These are phyloP conservation scores for Galerina sulciceps DNA, from an alignment of 768 basidiomycete species.

Conservation along the genomic window DNA sequence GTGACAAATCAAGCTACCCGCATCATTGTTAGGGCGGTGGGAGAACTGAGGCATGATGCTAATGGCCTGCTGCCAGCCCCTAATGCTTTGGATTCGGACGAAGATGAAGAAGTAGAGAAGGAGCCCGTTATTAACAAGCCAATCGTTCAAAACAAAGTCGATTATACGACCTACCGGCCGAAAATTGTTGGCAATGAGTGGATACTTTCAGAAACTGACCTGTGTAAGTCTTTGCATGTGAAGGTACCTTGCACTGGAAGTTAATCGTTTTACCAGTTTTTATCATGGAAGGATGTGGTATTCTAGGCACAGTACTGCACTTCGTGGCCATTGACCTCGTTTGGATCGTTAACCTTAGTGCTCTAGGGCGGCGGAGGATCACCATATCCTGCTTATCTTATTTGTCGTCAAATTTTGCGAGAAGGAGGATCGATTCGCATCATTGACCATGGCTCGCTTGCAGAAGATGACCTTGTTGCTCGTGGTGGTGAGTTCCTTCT, in stretches of 20 bases:
- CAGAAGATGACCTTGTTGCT: conserved; percentile 41
- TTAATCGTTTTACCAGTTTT: conserved; percentile 40
- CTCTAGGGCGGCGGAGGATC: conserved; percentile 62
- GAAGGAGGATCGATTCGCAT: conserved; percentile 50
- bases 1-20: conserved; percentile 53
- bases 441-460: conserved; percentile 45
- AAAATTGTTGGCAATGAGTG: conserved; percentile 44
- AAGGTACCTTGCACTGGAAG: too few relatives aligned
- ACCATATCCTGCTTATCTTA: conserved; percentile 55
- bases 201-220: conserved; percentile 49
- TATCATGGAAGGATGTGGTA: conserved; percentile 65
- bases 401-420: conserved; percentile 55
- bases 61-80: neutral
- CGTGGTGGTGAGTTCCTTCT: conserved; percentile 25
- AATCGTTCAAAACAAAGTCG: conserved; percentile 21
- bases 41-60: conserved; percentile 40
- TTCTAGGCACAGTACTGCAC: conserved; percentile 50
- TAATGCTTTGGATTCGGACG: neutral
- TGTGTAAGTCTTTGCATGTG: conserved; percentile 29
- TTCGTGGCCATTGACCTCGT: neutral
- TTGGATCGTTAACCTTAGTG: neutral
- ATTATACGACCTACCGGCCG: conserved; percentile 38
- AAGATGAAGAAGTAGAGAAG: conserved; percentile 10
- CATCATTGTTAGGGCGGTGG: conserved; percentile 65
- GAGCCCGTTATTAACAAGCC: conserved; percentile 18